Evolutionary conservation across 495 filamentous ascomycete species (phyloP), one percentile per base, ranked within the genome.

Genomic region (Hyphodiscus hymeniophilus): DNA sequence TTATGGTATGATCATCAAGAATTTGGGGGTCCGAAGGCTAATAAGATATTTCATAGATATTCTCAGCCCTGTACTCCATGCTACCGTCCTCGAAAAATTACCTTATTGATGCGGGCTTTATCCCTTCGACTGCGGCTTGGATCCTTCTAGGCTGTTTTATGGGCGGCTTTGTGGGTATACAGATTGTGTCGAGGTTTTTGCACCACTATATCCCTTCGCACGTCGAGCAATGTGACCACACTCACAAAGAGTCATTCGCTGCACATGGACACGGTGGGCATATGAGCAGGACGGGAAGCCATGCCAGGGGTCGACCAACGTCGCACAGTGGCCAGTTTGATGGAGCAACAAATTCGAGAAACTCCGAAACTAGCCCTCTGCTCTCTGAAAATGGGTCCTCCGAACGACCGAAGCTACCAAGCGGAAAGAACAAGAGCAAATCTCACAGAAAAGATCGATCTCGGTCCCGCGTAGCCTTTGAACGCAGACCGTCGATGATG

Each of bases 31-130:
- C 31, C 7, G 3, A 41, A 2, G 20, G 13, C 38, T 41, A 24
- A 13, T 59, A 6, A 13, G 11, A 36, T 20, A 7, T n/a, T n/a
- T n/a, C 20, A 12, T 47, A 96, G 90, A 72, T 96, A 15, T 98
- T 95, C 60, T 95, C 89, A 45, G 84, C 94, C 1, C 66, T 98
- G 22, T 94, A 92, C 59, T 90, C 85, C 63, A 96, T 98, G 84
- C 78, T 98, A 15, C 92, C 92, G 12, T 85, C 83, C 12, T 77
- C 92, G 3, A 84, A 81, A 55, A 69, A 73, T 17, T 94, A 91
- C 62, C 74, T 98, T 8, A 66, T 70, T 16, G 72, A 78, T 35
- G 82, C 77, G 47, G 80, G 80, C 7, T 76, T 82, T 62, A 73
- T 79, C 3, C 69, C 84, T 0, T 72, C 80, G 44, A 57, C 63